Evolutionary conservation across 345 rosid genomes (phyloP).

Genomic region (Arabis hirsuta): DNA sequence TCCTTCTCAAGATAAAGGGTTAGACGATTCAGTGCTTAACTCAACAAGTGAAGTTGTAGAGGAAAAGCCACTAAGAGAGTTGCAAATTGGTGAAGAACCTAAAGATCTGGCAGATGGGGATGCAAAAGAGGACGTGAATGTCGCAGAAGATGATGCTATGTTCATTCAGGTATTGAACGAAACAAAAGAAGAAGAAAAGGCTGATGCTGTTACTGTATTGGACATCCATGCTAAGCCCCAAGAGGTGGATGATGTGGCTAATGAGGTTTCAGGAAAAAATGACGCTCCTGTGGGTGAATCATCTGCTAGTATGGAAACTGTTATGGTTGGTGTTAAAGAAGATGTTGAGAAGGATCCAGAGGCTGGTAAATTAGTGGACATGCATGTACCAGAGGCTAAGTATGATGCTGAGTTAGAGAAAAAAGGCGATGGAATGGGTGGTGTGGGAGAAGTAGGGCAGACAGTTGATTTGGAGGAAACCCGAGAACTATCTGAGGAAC

Average conservation of each 20-base stretch:
- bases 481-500: conserved; percentile 31
- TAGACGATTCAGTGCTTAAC: conserved; percentile 26
- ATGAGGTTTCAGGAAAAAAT: conserved; percentile 9
- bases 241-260: conserved; percentile 34
- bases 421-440: conserved; percentile 32
- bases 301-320: conserved; percentile 25
- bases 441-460: conserved; percentile 30
- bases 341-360: conserved; percentile 24
- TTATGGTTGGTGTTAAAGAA: conserved; percentile 37
- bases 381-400: conserved; percentile 28
- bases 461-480: conserved; percentile 27
- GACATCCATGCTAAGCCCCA: conserved; percentile 31
- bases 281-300: conserved; percentile 28
- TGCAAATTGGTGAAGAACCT: conserved; percentile 31
- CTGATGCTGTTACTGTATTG: conserved; percentile 14
- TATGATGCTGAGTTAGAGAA: conserved; percentile 27
- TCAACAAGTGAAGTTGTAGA: conserved; percentile 20
- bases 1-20: conserved; percentile 24
- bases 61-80: conserved; percentile 19
- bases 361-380: conserved; percentile 34
- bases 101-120: conserved; percentile 28
- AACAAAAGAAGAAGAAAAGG: conserved; percentile 32
- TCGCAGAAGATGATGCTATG: conserved; percentile 32
- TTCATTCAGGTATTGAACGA: conserved; percentile 21
- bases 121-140: conserved; percentile 29